Conservation (phyloP, 1,284 basidiomycete genomes). For the Albatrellus sp. region DNA sequence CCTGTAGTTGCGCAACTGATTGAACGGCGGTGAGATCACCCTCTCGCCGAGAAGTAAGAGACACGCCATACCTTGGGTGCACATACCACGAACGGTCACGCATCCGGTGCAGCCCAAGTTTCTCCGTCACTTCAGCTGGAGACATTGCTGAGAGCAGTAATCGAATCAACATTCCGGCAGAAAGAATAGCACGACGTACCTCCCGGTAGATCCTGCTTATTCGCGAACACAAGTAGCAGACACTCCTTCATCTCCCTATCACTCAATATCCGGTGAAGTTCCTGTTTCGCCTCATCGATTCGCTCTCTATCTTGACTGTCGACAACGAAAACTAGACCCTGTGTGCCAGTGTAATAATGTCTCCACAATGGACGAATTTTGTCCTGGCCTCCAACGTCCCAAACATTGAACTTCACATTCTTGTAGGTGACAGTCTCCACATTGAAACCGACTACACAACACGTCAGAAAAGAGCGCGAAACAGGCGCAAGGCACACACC, state of each 20-base stretch:
- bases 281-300: slow-evolving; percentile 93
- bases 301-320: slow-evolving; percentile 86
- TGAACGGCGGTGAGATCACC: not conserved
- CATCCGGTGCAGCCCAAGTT: slow-evolving; percentile 91
- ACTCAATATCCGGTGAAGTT: slow-evolving; percentile 92
- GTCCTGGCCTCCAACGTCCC: slow-evolving; percentile 99
- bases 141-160: slow-evolving; percentile 72
- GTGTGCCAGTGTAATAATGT: slow-evolving; percentile 98
- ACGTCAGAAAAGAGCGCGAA: slow-evolving; percentile 5
- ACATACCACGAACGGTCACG: slow-evolving; percentile 98
- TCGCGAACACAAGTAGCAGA: slow-evolving; percentile 93
- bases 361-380: slow-evolving; percentile 98
- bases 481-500: slow-evolving; percentile 37
- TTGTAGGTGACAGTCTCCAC: slow-evolving; percentile 99
- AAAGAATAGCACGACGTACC: slow-evolving; percentile 27
- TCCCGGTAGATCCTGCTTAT: slow-evolving; percentile 98
- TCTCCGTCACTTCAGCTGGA: slow-evolving; percentile 97
- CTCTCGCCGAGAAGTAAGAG: not conserved
- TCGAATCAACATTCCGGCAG: not conserved
- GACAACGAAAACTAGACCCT: slow-evolving; percentile 97
- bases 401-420: slow-evolving; percentile 99
- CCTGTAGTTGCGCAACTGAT: slow-evolving; percentile 88
- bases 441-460: slow-evolving; percentile 78
- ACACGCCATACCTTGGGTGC: slow-evolving; percentile 73
- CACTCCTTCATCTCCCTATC: slow-evolving; percentile 99